Conservation (phyloP, 306 rosid genomes). For the Pyrus communis region DNA sequence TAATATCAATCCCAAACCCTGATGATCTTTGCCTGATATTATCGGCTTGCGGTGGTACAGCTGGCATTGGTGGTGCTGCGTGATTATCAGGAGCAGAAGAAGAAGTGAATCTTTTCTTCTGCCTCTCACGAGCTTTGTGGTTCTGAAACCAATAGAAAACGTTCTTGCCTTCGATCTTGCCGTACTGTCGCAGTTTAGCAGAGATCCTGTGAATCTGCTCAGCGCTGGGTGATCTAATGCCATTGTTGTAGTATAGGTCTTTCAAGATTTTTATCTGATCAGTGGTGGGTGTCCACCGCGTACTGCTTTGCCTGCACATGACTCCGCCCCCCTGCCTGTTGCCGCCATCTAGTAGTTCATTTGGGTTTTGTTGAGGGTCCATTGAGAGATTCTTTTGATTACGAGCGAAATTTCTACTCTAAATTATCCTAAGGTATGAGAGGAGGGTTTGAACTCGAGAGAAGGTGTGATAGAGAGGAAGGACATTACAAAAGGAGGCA, state of each 20-base stretch:
- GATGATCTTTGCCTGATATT: conserved; percentile 1
- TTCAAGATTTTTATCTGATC: conserved; percentile 90
- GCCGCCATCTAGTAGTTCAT: conserved; percentile 22
- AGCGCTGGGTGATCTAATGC: conserved; percentile 79
- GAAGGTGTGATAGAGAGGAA: background rate
- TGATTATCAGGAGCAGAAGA: background rate
- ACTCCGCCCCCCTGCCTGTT: background rate
- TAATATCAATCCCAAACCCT: background rate
- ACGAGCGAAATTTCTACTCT: background rate
- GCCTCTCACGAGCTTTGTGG: conserved; percentile 97
- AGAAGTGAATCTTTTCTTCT: conserved; percentile 77
- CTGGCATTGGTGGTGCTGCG: background rate
- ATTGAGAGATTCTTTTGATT: background rate
- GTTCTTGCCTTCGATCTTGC: conserved; percentile 94
- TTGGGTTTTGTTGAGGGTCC: conserved; percentile 16
- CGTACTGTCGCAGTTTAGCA: conserved; percentile 80
- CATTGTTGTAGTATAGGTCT: conserved; percentile 94
- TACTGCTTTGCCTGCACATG: conserved; percentile 76
- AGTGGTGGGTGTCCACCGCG: conserved; percentile 84
- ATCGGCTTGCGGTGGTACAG: background rate
- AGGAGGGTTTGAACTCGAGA: background rate
- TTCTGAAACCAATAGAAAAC: conserved; percentile 96
- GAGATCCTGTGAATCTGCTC: conserved; percentile 98
- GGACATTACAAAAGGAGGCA: conserved; percentile 22
- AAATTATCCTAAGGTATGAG: background rate